Base-by-base conservation (phyloP, 805 yeast species). In the Vanderwaltozyma yarrowii region DNA sequence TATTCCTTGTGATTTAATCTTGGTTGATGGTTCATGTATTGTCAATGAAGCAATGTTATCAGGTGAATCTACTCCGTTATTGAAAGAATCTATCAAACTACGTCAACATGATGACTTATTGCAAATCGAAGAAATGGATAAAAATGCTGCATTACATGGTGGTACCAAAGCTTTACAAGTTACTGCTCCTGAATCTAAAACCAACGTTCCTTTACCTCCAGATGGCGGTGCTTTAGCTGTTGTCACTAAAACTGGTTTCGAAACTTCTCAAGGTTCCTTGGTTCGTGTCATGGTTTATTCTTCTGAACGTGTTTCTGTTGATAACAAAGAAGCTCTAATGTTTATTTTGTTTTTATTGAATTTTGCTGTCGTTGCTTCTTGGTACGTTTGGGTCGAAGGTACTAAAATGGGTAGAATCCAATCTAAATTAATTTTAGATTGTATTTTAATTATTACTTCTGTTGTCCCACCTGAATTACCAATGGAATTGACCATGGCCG, bases 391-490 rank as follows among this genome's bases (percentile, higher is more conserved):
- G 98, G 80, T 83, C 43, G 96, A 89, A 66, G 98, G 98, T 63
- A 82, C 94, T 18, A 79, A 73, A 60, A 80, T 85, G 85, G 97
- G 96, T 54, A 82, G 98, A 66, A 76, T 85, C 51, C 95, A 89
- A 62, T 83, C 94, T 39, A 89, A 89, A 64, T 74, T 92, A 61
- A 80, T 92, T 47, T 73, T 92, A 56, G 97, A 92, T 64, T 92
- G 98, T 78, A 82, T 92, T 47, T 74, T 92, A 56, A 94, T 92
- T 51, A 75, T 92, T 52, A 92, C 98, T 15, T 88, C 97, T 36
- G 98, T 92, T 46, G 98, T 92, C 30, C 98, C 98, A 27, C 98
- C 98, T 31, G 98, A 92, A 66, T 73, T 92, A 50, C 98, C 98
- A 42, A 92, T 92, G 97, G 98, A 92, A 68, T 73, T 92, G 52